Evolutionary conservation across 1,284 basidiomycete species (phyloP).

Genomic region (Tetrapyrgos nigripes): DNA sequence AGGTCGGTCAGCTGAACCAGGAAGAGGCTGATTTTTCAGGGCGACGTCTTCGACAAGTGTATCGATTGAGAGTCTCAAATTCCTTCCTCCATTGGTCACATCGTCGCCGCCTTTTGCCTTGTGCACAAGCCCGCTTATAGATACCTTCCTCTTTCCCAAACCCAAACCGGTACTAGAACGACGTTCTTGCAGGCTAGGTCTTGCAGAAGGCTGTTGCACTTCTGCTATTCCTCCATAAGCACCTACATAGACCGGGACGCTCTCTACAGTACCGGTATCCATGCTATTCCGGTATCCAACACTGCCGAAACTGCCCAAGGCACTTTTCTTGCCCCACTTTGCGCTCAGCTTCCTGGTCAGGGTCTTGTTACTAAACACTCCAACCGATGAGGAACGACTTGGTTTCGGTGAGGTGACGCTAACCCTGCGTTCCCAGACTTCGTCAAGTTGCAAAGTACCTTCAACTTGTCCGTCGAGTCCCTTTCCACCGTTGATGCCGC

Average conservation of each 20-base stretch:
- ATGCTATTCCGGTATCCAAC: background rate
- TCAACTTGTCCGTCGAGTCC: background rate
- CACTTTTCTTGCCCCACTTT: background rate
- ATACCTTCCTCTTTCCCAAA: slow-evolving; percentile 9
- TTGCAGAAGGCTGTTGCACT: slow-evolving; percentile 15
- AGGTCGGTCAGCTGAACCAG: background rate
- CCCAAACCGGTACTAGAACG: slow-evolving; percentile 17
- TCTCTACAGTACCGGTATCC: background rate
- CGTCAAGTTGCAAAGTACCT: background rate
- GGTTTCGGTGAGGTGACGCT: background rate
- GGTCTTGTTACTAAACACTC: slow-evolving; percentile 27
- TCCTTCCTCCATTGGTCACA: slow-evolving; percentile 29
- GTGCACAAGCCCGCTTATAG: slow-evolving; percentile 18
- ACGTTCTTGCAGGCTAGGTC: slow-evolving; percentile 42
- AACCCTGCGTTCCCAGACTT: slow-evolving; percentile 8
- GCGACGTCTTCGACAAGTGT: slow-evolving; percentile 23
- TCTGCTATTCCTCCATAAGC: background rate
- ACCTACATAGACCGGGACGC: background rate
- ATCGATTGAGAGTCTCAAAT: slow-evolving; percentile 38
- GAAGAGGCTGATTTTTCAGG: background rate
- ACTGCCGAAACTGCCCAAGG: background rate
- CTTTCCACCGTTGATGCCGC: background rate
- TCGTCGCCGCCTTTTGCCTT: slow-evolving; percentile 11
- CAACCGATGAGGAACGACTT: background rate
- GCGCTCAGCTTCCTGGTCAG: slow-evolving; percentile 57